Conservation (phyloP, 805 yeast genomes). For the Nematodospora valgi region DNA sequence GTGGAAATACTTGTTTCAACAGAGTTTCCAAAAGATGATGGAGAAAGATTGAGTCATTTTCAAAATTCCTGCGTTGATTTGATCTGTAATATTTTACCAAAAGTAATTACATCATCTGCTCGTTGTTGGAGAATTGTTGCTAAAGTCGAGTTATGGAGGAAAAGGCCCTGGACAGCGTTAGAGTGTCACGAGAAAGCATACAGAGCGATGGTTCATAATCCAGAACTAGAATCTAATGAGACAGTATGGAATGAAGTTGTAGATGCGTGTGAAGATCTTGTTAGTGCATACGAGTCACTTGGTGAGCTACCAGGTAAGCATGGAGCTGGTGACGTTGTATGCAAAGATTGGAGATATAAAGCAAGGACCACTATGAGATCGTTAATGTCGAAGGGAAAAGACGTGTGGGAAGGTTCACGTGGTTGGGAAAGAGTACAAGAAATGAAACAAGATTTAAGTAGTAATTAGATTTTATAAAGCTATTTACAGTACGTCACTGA, state of each 20-base stretch:
- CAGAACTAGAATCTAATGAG: constrained; percentile 62
- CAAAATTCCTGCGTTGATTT: constrained; percentile 70
- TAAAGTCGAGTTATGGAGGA: constrained; percentile 81
- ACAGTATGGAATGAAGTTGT: constrained; percentile 73
- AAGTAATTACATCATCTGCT: constrained; percentile 61
- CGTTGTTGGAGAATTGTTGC: constrained; percentile 84
- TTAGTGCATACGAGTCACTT: constrained; percentile 80
- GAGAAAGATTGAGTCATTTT: constrained; percentile 49
- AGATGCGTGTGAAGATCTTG: constrained; percentile 71
- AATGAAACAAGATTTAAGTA: constrained; percentile 42
- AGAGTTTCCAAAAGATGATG: constrained; percentile 50
- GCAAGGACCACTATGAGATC: constrained; percentile 70
- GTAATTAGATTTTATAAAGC: background rate
- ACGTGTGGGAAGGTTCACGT: constrained; percentile 73
- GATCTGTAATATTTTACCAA: constrained; percentile 65
- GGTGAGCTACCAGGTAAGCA: constrained; percentile 83
- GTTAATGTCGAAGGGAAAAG: constrained; percentile 73
- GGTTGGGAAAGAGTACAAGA: constrained; percentile 69
- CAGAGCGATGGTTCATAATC: constrained; percentile 62
- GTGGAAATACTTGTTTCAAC: constrained; percentile 59
- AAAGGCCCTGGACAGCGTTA: constrained; percentile 82
- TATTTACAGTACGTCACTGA: constrained; percentile 16
- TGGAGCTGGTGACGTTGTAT: constrained; percentile 79
- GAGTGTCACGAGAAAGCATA: constrained; percentile 85
- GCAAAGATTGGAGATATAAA: constrained; percentile 89